Evolutionary conservation across 2,329 filamentous ascomycete genomes (phyloP), one percentile per base, ranked within the genome.

Genomic region (Penicillium sp.): DNA sequence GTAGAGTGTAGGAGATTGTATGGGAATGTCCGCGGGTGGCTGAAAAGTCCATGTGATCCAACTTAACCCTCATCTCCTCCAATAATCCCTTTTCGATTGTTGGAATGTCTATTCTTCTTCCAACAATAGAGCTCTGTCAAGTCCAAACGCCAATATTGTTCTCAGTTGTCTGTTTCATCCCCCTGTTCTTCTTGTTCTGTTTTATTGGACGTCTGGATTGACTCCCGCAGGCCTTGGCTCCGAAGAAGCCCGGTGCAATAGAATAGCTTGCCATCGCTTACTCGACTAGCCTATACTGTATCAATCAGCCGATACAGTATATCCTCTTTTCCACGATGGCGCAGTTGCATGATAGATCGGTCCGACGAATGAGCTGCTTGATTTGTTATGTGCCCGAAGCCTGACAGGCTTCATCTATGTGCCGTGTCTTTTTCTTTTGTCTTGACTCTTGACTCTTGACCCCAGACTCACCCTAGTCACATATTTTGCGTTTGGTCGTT

Each of bases 371-470:
- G 15, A 46, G 25, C 52, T 27, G 44, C 47, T 48, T 41, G 44
- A 12, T 35, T 52, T 56, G 41, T 41, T 44, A 55, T 54, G 38
- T 39, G 40, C 50, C 41, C 52, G 32, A 47, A 56, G 42, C 57
- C 58, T 60, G 50, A 60, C 58, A 48, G 54, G 51, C 51, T 46
- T 55, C 50, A 31, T 21, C 45, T 49, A 48, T 54, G 38, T 52
- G 37, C 47, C 53, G 29, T 45, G 45, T 37, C 31, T 34, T 35
- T 35, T 35, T 37, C 27, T 40, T 39, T 47, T 29, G 31, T 45
- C 38, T 54, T 35, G 31, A 25, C 37, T 54, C n/a, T 45, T 35
- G 31, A 25, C 37, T 54, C n/a, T 45, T 49, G 35, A 40, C 34
- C 39, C 40, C 45, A 23, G 46, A 27, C 42, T 41, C 13, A 40